phyloP scores from a whole-genome alignment of 139 green algal species.

The Tetratostichococcus sp. region DNA sequence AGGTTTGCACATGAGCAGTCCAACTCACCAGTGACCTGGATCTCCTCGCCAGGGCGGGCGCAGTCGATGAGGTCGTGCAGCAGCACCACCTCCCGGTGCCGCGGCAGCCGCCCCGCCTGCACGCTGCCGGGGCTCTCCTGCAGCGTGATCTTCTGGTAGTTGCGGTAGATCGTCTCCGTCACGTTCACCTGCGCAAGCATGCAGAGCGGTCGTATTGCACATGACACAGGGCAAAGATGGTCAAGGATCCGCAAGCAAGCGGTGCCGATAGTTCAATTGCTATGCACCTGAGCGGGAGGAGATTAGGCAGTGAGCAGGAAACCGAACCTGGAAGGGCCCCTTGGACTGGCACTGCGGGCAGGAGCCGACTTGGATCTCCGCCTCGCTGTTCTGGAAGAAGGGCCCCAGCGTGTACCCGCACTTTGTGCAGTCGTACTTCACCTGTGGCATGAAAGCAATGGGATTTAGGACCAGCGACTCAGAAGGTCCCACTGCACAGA shows the following conservation, averaged over 20 bases:
- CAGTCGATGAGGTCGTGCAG: conserved; percentile 95
- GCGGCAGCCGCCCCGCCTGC: conserved; percentile 87
- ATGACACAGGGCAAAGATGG: no score
- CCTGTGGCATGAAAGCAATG: no score
- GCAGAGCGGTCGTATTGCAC: no score
- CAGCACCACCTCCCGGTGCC: conserved; percentile 95
- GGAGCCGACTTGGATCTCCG: conserved; percentile 70
- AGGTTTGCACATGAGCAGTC: neutral
- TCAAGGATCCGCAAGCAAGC: no score
- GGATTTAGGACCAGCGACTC: no score
- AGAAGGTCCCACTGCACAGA: no score
- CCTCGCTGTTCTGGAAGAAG: conserved; percentile 69
- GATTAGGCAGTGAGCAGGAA: neutral
- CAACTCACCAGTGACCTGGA: conserved; percentile 79
- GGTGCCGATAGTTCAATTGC: no score
- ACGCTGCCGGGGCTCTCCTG: conserved; percentile 94
- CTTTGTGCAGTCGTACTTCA: conserved; percentile 89
- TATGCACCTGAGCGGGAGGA: no score
- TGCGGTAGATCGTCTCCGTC: conserved; percentile 92
- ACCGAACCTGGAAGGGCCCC: conserved; percentile 83
- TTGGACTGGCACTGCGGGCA: conserved; percentile 86
- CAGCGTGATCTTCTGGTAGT: conserved; percentile 97
- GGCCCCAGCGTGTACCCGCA: conserved; percentile 87
- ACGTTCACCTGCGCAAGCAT: conserved; percentile 60
- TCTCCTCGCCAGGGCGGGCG: conserved; percentile 89